These are phyloP conservation scores for Turnera subulata DNA, from an alignment of 345 rosid species.

Conservation along the genomic window DNA sequence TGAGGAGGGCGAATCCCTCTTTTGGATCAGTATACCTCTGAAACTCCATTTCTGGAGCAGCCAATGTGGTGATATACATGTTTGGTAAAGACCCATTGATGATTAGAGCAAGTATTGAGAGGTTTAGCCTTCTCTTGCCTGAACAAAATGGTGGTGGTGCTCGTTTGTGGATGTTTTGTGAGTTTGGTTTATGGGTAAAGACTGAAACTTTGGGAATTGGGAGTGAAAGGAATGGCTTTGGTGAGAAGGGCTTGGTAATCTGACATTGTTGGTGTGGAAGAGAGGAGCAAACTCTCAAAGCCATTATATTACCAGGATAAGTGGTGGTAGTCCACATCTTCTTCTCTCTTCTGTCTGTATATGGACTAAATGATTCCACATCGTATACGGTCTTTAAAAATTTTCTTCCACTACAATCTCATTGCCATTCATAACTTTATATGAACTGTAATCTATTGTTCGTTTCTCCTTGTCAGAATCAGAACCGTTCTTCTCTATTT, in stretches of 20 bases:
- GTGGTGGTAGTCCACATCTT: background rate
- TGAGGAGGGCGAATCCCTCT: slow-evolving; percentile 73
- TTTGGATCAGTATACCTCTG: slow-evolving; percentile 57
- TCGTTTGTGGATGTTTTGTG: background rate
- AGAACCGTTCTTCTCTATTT: no score
- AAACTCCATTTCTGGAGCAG: slow-evolving; percentile 38
- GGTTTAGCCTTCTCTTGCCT: slow-evolving; percentile 50
- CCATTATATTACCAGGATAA: slow-evolving; percentile 6
- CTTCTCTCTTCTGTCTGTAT: background rate
- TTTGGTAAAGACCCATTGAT: slow-evolving; percentile 37
- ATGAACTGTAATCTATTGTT: no score
- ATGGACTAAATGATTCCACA: no score
- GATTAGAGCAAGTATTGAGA: slow-evolving; percentile 44
- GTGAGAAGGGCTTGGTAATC: background rate
- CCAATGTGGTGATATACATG: slow-evolving; percentile 24
- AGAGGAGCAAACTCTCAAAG: slow-evolving; percentile 10
- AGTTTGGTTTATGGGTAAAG: background rate
- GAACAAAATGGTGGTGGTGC: slow-evolving; percentile 3
- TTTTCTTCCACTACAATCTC: no score
- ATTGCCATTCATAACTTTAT: no score
- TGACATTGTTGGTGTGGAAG: background rate
- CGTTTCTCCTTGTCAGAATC: no score
- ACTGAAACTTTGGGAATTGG: slow-evolving; percentile 10
- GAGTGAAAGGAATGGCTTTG: background rate
- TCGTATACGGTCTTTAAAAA: no score